Base-by-base conservation (phyloP, 768 basidiomycete genomes). In the Auriscalpium orientale region DNA sequence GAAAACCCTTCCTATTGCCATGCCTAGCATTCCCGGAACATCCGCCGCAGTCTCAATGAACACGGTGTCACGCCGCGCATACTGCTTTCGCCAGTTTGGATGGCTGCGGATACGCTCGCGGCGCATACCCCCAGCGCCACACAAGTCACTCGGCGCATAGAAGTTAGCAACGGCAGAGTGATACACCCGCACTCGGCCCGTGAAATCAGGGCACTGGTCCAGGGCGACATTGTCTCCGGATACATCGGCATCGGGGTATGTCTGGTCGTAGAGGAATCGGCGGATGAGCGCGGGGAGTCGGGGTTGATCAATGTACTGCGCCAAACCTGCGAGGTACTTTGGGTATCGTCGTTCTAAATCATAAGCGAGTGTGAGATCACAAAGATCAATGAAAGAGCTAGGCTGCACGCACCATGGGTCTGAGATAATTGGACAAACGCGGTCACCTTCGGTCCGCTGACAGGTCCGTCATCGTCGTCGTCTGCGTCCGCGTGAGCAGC, bases 91-190 rank as follows among this genome's bases (percentile, higher is more conserved):
- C 71, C 70, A 72, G 0, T 28, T 50, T 3, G 64, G 64, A 18
- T 18, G 51, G 0, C 63, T 45, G 1, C 61, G 40, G 16, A 73
- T 67, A 6, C 36, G 49, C 55, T 73, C 65, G 0, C 28, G n/a
- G 1, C 56, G 58, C 71, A 73, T 71, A 1, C 68, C 64, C 1
- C 56, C 36, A 5, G 46, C 21, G 0, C 70, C 67, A 37, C 62
- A 59, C 1, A 57, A 38, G 12, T 72, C 66, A 36, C 72, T 72
- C 0, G 70, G 67, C 0, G 64, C 64, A 54, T 61, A 68, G 28
- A 65, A 73, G 6, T 16, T 46, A 0, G 65, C 62, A 1, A 50
- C 50, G 1, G 65, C 65, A 1, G 64, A 70, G 34, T 66, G 61
- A 16, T 60, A 63, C 4, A 71, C 49, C 0, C 16, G 35, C 11